A percentile compares a stretch with the other conserved stretches of the same genome.
phyloP scores from a whole-genome alignment of 1,284 basidiomycete genomes.

The Trametes versicolor region DNA sequence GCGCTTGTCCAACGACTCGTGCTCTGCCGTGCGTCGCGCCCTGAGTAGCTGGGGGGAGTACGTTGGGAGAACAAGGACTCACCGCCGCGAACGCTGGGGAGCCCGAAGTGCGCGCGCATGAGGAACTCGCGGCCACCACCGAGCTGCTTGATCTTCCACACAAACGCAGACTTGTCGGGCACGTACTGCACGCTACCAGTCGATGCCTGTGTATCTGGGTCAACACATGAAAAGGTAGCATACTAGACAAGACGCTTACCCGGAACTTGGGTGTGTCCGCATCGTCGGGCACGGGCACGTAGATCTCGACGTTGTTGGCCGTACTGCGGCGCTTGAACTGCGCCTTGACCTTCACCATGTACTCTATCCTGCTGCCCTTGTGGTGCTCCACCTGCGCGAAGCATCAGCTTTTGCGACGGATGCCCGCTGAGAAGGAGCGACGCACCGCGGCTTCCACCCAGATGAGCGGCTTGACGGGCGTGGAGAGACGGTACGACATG shows the following conservation, averaged over 20 bases:
- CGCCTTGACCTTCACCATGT: slow-evolving; percentile 98
- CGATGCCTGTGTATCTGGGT: slow-evolving; percentile 65
- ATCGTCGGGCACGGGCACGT: slow-evolving; percentile 98
- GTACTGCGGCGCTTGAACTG: slow-evolving; percentile 98
- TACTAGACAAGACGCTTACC: slow-evolving; percentile 54
- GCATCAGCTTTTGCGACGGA: not conserved
- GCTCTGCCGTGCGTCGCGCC: slow-evolving; percentile 54
- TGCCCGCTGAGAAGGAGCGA: not conserved
- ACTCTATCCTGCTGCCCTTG: slow-evolving; percentile 93
- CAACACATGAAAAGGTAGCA: not conserved
- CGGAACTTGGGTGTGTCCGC: slow-evolving; percentile 98
- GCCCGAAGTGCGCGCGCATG: slow-evolving; percentile 95
- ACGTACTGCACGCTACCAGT: slow-evolving; percentile 95
- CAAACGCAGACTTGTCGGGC: slow-evolving; percentile 95
- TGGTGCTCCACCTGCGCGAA: slow-evolving; percentile 74
- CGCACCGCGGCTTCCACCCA: slow-evolving; percentile 96
- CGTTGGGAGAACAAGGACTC: slow-evolving; percentile 39
- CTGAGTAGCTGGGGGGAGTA: not conserved
- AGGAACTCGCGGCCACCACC: slow-evolving; percentile 94
- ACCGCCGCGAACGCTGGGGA: slow-evolving; percentile 91
- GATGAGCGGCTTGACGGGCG: slow-evolving; percentile 96
- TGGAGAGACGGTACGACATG: slow-evolving; percentile 96
- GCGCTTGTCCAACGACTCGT: slow-evolving; percentile 84
- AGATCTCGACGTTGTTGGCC: slow-evolving; percentile 99
- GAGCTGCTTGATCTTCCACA: slow-evolving; percentile 98